Percentiles rank a stretch among this genome's conserved stretches.
These are phyloP conservation scores for Linaria vulgaris DNA, from an alignment of 257 asterid species.

Conservation along the genomic window DNA sequence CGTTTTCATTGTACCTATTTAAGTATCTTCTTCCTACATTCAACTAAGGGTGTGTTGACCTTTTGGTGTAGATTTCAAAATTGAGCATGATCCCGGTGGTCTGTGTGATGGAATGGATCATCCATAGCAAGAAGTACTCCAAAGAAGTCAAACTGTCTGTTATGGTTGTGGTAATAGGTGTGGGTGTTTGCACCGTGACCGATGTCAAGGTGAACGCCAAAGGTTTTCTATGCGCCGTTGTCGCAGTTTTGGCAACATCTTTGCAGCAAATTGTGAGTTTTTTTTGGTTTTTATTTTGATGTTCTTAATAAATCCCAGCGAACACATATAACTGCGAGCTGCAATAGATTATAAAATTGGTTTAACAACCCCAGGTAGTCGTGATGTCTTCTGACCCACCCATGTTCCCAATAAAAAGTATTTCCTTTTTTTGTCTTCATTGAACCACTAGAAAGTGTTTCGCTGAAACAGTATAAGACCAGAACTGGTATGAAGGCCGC, in stretches of 20 bases:
- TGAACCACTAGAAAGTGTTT: neutral
- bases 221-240: slow-evolving; percentile 86
- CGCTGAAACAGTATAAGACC: too few relatives aligned
- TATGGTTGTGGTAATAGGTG: slow-evolving; percentile 90
- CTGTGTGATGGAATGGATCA: slow-evolving; percentile 92
- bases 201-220: slow-evolving; percentile 86
- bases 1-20: too few relatives aligned
- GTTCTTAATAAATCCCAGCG: too few relatives aligned
- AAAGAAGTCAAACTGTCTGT: slow-evolving; percentile 83
- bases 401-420: neutral
- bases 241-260: slow-evolving; percentile 88
- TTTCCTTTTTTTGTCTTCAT: neutral
- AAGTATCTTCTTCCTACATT: slow-evolving; percentile 19
- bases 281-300: slow-evolving; percentile 1
- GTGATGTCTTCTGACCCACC: too few relatives aligned
- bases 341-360: too few relatives aligned
- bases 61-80: slow-evolving; percentile 75
- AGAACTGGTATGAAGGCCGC: neutral
- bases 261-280: slow-evolving; percentile 91
- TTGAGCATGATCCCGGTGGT: slow-evolving; percentile 99
- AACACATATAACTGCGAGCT: too few relatives aligned
- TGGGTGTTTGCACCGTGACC: slow-evolving; percentile 97
- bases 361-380: too few relatives aligned
- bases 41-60: slow-evolving; percentile 25
- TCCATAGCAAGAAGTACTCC: slow-evolving; percentile 75